phyloP scores from a whole-genome alignment of 805 yeast species.

The Candida taoyuanica region DNA sequence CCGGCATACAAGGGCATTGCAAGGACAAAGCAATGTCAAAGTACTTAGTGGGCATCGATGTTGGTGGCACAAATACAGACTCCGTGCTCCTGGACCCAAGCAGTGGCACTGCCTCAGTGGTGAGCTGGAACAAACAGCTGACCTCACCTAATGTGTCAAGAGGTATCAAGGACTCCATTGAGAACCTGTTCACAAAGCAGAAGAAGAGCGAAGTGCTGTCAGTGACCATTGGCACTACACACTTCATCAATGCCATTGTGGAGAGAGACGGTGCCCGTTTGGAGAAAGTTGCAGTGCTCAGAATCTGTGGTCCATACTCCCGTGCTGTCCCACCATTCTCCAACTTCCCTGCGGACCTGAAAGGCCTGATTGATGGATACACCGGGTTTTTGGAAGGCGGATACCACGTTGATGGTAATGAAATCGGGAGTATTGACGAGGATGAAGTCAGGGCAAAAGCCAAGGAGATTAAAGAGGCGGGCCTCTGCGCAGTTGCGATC shows the following conservation, averaged over 20 bases:
- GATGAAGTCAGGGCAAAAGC: slow-evolving; percentile 29
- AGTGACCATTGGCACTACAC: slow-evolving; percentile 50
- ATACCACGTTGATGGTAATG: slow-evolving; percentile 38
- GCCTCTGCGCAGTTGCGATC: slow-evolving; percentile 36
- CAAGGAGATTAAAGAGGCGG: slow-evolving; percentile 28
- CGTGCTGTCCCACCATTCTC: slow-evolving; percentile 36
- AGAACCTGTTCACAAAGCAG: slow-evolving; percentile 26
- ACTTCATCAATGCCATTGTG: slow-evolving; percentile 46
- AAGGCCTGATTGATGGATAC: slow-evolving; percentile 33
- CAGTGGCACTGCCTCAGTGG: slow-evolving; percentile 29
- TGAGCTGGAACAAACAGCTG: slow-evolving; percentile 39
- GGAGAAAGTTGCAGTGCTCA: slow-evolving; percentile 41
- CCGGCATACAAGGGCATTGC: not conserved
- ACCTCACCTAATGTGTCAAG: slow-evolving; percentile 42
- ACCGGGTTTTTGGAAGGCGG: slow-evolving; percentile 38
- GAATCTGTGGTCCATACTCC: slow-evolving; percentile 42
- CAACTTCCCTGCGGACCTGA: slow-evolving; percentile 40
- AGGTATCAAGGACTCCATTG: slow-evolving; percentile 38
- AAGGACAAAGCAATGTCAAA: slow-evolving; percentile 7
- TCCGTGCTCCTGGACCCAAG: slow-evolving; percentile 40
- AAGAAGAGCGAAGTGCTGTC: slow-evolving; percentile 33
- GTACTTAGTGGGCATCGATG: slow-evolving; percentile 43
- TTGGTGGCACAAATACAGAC: slow-evolving; percentile 50
- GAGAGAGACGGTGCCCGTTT: slow-evolving; percentile 40
- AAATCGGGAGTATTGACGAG: slow-evolving; percentile 31